Percentiles rank a stretch among this genome's conserved stretches.
Evolutionary conservation across 2,329 filamentous ascomycete genomes (phyloP).

Genomic region (Lachnellula subtilissima): DNA sequence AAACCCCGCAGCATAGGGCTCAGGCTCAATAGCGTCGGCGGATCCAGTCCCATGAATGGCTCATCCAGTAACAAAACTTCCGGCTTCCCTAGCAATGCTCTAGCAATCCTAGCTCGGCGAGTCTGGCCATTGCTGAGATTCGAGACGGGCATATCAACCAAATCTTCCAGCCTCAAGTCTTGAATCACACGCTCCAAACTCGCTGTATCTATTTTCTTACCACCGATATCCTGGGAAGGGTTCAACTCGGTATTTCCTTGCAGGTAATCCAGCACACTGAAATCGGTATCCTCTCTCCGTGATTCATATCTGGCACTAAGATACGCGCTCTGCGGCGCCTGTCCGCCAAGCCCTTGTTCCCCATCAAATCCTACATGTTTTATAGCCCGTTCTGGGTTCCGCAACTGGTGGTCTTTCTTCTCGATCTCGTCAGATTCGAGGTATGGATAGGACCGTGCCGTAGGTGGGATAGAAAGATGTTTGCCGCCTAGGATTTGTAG

Average conservation of each 20-base stretch:
- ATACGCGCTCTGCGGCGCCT: conserved; percentile 68
- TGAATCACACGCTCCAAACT: conserved; percentile 58
- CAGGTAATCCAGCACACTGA: conserved; percentile 75
- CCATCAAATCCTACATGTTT: conserved; percentile 88
- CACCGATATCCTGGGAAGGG: conserved; percentile 51
- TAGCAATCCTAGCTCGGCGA: conserved; percentile 79
- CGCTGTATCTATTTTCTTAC: conserved; percentile 43
- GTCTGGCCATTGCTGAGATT: conserved; percentile 95
- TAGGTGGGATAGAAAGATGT: conserved; percentile 70
- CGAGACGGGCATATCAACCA: conserved; percentile 77
- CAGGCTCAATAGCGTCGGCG: conserved; percentile 67
- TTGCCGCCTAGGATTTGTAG: conserved; percentile 73
- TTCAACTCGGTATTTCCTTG: conserved; percentile 81
- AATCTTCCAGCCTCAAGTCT: conserved; percentile 62
- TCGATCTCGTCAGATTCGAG: conserved; percentile 54
- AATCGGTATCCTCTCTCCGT: conserved; percentile 79
- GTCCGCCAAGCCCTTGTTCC: conserved; percentile 55
- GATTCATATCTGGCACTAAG: conserved; percentile 89
- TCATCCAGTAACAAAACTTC: conserved; percentile 85
- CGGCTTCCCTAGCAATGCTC: conserved; percentile 72
- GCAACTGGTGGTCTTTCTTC: conserved; percentile 43
- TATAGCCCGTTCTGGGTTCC: conserved; percentile 63
- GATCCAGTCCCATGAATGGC: conserved; percentile 94
- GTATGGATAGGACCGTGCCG: conserved; percentile 72
- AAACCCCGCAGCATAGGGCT: conserved; percentile 66